Conservation (phyloP, 257 asterid species). For the Linaria vulgaris region DNA sequence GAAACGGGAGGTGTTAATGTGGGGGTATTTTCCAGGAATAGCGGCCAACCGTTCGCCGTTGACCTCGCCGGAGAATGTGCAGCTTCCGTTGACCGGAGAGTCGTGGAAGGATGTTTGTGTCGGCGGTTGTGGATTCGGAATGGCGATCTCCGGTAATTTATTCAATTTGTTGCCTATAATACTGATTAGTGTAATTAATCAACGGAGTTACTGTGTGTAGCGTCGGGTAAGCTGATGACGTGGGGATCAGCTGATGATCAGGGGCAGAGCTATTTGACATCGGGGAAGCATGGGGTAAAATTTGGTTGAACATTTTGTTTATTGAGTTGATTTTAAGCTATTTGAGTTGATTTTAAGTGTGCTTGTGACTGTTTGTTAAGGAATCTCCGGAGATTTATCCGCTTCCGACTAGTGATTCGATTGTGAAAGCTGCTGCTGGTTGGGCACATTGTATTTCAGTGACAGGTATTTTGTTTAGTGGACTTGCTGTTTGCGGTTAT, state of each 20-base stretch:
- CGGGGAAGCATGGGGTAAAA: slow-evolving; percentile 84
- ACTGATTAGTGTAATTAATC: neutral
- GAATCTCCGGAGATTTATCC: slow-evolving; percentile 63
- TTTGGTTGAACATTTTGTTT: slow-evolving; percentile 10
- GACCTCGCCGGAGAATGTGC: slow-evolving; percentile 45
- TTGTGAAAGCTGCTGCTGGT: slow-evolving; percentile 68
- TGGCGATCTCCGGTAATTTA: slow-evolving; percentile 59
- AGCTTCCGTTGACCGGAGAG: slow-evolving; percentile 47
- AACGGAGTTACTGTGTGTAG: slow-evolving; percentile 31
- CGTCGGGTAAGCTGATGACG: slow-evolving; percentile 53
- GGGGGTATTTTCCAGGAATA: slow-evolving; percentile 76
- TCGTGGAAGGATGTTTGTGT: slow-evolving; percentile 71
- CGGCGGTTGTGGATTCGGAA: slow-evolving; percentile 84
- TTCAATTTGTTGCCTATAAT: neutral
- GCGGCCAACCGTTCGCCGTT: slow-evolving; percentile 44
- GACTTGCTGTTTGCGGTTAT: neutral
- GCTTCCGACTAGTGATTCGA: slow-evolving; percentile 54
- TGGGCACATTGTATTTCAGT: slow-evolving; percentile 79
- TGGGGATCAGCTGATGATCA: slow-evolving; percentile 94
- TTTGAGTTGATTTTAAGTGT: slow-evolving; percentile 28
- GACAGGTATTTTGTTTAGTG: slow-evolving; percentile 48
- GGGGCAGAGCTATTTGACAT: slow-evolving; percentile 78
- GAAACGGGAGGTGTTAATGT: slow-evolving; percentile 55
- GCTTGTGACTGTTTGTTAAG: slow-evolving; percentile 29
- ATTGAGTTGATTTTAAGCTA: slow-evolving; percentile 3